Percentiles rank a stretch among this genome's conserved stretches.
Conservation (phyloP, 805 yeast species). For the Candida rishiriensis region DNA sequence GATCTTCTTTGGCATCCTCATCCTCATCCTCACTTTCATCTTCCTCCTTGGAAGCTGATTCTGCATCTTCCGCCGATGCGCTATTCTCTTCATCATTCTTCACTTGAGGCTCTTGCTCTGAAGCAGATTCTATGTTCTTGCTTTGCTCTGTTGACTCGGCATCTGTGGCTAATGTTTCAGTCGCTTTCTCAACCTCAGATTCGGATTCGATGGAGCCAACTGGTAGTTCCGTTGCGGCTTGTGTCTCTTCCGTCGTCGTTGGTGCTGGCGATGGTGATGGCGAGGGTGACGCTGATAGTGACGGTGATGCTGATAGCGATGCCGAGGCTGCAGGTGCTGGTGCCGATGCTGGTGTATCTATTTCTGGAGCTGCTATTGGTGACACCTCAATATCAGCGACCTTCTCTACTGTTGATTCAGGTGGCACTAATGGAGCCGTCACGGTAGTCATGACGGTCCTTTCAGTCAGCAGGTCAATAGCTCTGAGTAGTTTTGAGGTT, state of each 20-base stretch:
- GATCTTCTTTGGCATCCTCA: slow-evolving; percentile 13
- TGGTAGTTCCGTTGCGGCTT: no score
- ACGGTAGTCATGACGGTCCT: slow-evolving; percentile 3
- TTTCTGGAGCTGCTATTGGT: no score
- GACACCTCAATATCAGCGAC: no score
- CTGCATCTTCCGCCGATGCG: slow-evolving; percentile 1
- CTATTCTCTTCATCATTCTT: slow-evolving; percentile 14
- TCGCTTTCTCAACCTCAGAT: background rate
- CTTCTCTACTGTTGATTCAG: background rate
- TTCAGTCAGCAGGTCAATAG: slow-evolving; percentile 25
- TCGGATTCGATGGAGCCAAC: no score
- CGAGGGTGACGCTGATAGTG: no score
- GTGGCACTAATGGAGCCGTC: background rate
- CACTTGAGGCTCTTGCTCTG: slow-evolving; percentile 4
- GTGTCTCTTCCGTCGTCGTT: no score
- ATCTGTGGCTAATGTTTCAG: background rate
- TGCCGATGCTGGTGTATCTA: no score
- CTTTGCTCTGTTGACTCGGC: background rate
- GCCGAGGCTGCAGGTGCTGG: no score
- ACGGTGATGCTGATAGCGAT: no score
- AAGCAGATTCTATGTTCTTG: background rate
- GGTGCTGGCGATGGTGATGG: no score
- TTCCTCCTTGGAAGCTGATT: background rate
- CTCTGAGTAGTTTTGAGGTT: slow-evolving; percentile 41
- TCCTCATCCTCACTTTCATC: slow-evolving; percentile 16